Evolutionary conservation across 805 yeast species (phyloP), one percentile per base, ranked within the genome.

Genomic region (Zygosaccharomyces pseudorouxii): DNA sequence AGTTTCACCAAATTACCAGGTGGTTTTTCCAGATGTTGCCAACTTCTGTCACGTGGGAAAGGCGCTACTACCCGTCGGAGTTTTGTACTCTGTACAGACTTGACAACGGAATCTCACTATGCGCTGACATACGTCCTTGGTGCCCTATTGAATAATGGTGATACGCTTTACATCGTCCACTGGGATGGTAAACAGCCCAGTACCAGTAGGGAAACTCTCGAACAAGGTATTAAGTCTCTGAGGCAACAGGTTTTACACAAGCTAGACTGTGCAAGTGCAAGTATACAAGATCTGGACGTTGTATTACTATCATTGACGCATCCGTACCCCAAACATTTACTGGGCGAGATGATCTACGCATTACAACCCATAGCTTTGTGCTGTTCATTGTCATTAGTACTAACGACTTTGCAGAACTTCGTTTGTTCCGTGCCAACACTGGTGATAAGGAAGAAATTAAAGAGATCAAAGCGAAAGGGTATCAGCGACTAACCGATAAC

Each of bases 71-170:
- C 52, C 3, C 56, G 74, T n/a, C 80, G 80, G 56, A 78, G 86
- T 61, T 88, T 82, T 64, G 68, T 89, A 42, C 76, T 89, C 18
- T 88, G 93, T 59, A 78, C 85, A 71, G 97, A 90, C 63, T 76
- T 85, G 53, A 81, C 92, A 3, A 85, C 88, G 0, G 97, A 89
- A 62, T 83, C 95, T 2, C 74, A 76, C 33, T 86, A 85, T 65
- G 93, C 97, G 0, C 72, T 90, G 19, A 93, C 88, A 59, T 89
- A 96, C 86, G 79, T 89, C 38, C 74, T 90, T 56, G 97, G 97
- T 2, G 79, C 95, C 0, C 84, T 89, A 0, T 73, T 89, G 41
- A 84, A 82, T 19, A 89, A 87, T 59, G 93, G 93, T 0, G 85
- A 89, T 46, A 88, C 89, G 0, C 67, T 89, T 47, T 87, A 86